phyloP scores from a whole-genome alignment of 768 basidiomycete species.

The Termitomyces sp. region DNA sequence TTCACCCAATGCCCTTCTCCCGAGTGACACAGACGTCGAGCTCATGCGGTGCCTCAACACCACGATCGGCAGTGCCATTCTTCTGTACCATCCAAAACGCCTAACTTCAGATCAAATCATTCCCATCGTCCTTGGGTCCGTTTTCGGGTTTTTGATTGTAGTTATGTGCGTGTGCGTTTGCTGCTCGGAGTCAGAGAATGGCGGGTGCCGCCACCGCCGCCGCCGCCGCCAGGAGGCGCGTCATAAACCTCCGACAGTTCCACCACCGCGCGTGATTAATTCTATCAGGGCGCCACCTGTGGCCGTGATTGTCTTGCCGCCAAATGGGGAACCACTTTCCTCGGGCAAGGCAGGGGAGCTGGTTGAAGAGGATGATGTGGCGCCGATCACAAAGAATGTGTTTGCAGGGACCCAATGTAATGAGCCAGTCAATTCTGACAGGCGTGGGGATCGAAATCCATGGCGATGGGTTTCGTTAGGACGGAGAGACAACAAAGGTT shows the following conservation, averaged over 20 bases:
- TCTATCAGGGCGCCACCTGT: neutral
- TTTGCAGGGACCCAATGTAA: neutral
- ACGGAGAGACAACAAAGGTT: neutral
- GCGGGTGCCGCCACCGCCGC: neutral
- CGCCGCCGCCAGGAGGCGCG: neutral
- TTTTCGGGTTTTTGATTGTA: no score
- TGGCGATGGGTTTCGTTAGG: neutral
- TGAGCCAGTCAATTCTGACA: neutral
- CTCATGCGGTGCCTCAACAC: slow-evolving; percentile 48
- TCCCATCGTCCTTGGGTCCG: neutral
- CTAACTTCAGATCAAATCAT: neutral
- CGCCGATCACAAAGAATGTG: slow-evolving; percentile 1
- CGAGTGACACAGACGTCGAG: slow-evolving; percentile 36
- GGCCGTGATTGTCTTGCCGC: neutral
- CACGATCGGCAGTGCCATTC: slow-evolving; percentile 36
- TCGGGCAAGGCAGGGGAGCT: slow-evolving; percentile 7
- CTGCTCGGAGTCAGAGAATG: neutral
- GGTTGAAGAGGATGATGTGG: slow-evolving; percentile 1
- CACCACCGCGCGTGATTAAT: neutral
- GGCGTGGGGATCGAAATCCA: neutral
- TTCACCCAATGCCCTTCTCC: slow-evolving; percentile 25
- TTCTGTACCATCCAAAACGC: neutral
- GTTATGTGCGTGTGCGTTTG: no score
- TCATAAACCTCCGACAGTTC: neutral
- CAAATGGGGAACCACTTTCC: neutral